phyloP scores from a whole-genome alignment of 2,329 filamentous ascomycete species.

The Trichophyton benhamiae region DNA sequence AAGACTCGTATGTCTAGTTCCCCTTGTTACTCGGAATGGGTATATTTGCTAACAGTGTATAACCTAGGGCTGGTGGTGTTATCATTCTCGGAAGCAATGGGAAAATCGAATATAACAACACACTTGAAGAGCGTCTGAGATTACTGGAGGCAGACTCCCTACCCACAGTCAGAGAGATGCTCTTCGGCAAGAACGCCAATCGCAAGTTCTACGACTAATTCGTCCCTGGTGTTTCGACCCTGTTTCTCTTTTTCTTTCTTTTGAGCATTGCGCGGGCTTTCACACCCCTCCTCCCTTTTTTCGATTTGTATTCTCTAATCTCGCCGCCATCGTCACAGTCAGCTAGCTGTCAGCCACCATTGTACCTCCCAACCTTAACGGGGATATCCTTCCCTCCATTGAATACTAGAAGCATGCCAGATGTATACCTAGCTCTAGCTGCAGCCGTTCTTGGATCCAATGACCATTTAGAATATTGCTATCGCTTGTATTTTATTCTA shows the following conservation, averaged over 20 bases:
- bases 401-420: background rate
- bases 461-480: background rate
- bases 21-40: background rate
- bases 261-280: background rate
- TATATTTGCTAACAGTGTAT: background rate
- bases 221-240: background rate
- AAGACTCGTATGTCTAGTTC: conserved; percentile 60
- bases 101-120: conserved; percentile 98
- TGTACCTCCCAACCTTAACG: background rate
- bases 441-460: background rate
- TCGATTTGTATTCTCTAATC: background rate
- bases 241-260: background rate
- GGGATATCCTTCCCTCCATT: background rate
- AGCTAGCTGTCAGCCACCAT: background rate
- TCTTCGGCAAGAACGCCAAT: conserved; percentile 93
- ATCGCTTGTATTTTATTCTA: conserved; percentile 1
- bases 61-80: conserved; percentile 65
- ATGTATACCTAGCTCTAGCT: background rate
- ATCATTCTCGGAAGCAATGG: conserved; percentile 67
- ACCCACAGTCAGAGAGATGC: conserved; percentile 67
- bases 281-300: background rate
- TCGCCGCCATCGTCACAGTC: background rate
- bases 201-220: conserved; percentile 83
- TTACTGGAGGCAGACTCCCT: conserved; percentile 75
- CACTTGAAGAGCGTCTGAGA: conserved; percentile 78